Evolutionary conservation across 2,329 filamentous ascomycete genomes (phyloP).

Genomic region (Conoideocrella luteorostrata): DNA sequence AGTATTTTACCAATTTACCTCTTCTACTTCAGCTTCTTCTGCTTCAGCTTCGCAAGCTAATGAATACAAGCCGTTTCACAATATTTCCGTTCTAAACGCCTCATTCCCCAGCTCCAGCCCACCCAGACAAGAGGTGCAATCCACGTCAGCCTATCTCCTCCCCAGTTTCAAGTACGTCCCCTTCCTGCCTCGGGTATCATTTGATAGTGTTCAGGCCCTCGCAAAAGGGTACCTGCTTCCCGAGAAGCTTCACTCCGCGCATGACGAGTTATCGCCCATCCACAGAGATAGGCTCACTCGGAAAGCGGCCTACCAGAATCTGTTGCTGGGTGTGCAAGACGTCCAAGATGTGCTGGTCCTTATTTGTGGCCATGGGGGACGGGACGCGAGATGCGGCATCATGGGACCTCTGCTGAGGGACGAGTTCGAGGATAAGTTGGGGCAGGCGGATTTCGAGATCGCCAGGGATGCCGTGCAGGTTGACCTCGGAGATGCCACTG

Average conservation of each 20-base stretch:
- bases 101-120: slow-evolving; percentile 60
- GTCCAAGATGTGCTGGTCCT: slow-evolving; percentile 68
- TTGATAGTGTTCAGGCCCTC: slow-evolving; percentile 48
- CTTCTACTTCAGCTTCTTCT: background rate
- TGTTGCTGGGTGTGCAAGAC: slow-evolving; percentile 51
- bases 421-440: slow-evolving; percentile 62
- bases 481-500: slow-evolving; percentile 3
- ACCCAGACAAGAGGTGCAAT: slow-evolving; percentile 38
- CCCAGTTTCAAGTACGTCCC: slow-evolving; percentile 79
- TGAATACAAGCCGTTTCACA: slow-evolving; percentile 67
- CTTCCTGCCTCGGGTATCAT: slow-evolving; percentile 57
- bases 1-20: slow-evolving; percentile 21
- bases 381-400: slow-evolving; percentile 77
- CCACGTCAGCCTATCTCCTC: slow-evolving; percentile 66
- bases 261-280: slow-evolving; percentile 52
- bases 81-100: slow-evolving; percentile 68
- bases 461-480: slow-evolving; percentile 38
- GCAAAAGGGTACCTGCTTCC: slow-evolving; percentile 63
- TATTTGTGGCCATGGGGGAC: slow-evolving; percentile 78
- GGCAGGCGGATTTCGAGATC: slow-evolving; percentile 41
- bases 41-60: slow-evolving; percentile 1
- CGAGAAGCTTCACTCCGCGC: slow-evolving; percentile 51
- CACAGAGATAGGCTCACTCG: slow-evolving; percentile 46
- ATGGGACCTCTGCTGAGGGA: slow-evolving; percentile 65
- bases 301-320: slow-evolving; percentile 45